Base-by-base conservation (phyloP, 2,329 filamentous ascomycete genomes). In the Trichophyton rubrum region DNA sequence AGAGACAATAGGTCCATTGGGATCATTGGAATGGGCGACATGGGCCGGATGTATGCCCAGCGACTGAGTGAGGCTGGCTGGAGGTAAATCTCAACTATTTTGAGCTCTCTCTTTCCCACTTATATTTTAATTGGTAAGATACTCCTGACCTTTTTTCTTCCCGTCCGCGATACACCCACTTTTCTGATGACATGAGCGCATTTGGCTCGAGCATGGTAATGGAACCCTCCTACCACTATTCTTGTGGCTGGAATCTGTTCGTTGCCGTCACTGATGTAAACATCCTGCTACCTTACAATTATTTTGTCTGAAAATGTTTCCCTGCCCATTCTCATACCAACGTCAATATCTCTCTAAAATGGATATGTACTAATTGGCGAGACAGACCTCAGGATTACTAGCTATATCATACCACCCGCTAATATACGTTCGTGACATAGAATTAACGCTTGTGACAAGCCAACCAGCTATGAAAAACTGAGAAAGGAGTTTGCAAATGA, bases 121-220 rank as follows among this genome's bases (percentile, higher is more conserved):
- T 59, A n/a, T 62, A 59, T 2, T 13, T 55, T n/a, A n/a, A 57
- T 58, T 63, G 41, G 15, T 65, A 47, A 57, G 45, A 59, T 40
- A 57, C 60, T 51, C 55, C 59, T 45, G 24, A 43, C 59, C 70
- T 55, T 64, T 68, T 20, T 22, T 33, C n/a, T 15, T 22, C 9
- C 45, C 24, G 24, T 51, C 47, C 56, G 47, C 47, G 57, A 15
- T 24, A 8, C 20, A 5, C 22, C 9, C 20, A 24, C 43, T 47
- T 8, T 64, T 73, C 90, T 95, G 92, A 97, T 97, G 92, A 97
- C 92, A 90, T 92, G 92, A 97, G 92, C 91, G 92, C 92, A 97
- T 97, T 97, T 97, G 92, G 92, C 92, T 97, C 90, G 92, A 97
- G 92, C 82, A 95, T 90, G 84, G 85, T 79, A 76, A 78, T 80